Conservation (phyloP, 2,329 filamentous ascomycete species). For the Cercospora sp. region DNA sequence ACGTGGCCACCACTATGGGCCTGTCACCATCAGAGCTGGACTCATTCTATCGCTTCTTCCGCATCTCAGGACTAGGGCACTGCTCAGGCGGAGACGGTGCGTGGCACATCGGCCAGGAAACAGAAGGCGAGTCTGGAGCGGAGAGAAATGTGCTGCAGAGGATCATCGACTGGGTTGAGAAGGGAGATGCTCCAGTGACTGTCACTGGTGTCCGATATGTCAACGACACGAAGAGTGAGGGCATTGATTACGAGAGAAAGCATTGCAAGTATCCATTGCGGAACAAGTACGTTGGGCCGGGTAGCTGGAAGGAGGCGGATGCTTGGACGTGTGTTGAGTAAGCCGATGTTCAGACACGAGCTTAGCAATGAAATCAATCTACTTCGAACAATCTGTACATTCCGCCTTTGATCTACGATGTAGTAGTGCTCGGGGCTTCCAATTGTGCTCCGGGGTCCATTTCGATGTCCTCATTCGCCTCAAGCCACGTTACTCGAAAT, state of each 20-base stretch:
- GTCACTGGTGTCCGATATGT: constrained; percentile 46
- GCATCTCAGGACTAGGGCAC: constrained; percentile 53
- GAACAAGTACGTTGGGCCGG: constrained; percentile 31
- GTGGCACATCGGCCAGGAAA: constrained; percentile 42
- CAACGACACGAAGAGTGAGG: constrained; percentile 41
- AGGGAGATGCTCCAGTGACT: constrained; percentile 34
- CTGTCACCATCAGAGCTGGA: constrained; percentile 46
- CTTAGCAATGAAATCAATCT: background rate
- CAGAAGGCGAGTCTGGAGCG: constrained; percentile 19
- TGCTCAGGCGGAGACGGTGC: constrained; percentile 50
- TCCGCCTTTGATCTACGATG: background rate
- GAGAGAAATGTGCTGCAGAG: constrained; percentile 52
- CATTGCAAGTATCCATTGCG: constrained; percentile 44
- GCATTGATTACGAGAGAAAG: constrained; percentile 47
- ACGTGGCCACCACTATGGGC: constrained; percentile 49
- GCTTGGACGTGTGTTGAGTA: constrained; percentile 32
- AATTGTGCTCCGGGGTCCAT: background rate
- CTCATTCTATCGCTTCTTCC: constrained; percentile 57
- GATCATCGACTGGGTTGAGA: constrained; percentile 42
- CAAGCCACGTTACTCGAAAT: background rate
- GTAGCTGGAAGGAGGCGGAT: constrained; percentile 30
- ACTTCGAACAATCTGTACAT: background rate
- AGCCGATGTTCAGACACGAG: background rate
- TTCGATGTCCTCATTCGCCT: background rate
- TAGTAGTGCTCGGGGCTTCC: background rate